Evolutionary conservation across 176 grass and related monocot genomes (phyloP), one percentile per base, ranked within the genome.

Genomic region (Paspalum vaginatum): DNA sequence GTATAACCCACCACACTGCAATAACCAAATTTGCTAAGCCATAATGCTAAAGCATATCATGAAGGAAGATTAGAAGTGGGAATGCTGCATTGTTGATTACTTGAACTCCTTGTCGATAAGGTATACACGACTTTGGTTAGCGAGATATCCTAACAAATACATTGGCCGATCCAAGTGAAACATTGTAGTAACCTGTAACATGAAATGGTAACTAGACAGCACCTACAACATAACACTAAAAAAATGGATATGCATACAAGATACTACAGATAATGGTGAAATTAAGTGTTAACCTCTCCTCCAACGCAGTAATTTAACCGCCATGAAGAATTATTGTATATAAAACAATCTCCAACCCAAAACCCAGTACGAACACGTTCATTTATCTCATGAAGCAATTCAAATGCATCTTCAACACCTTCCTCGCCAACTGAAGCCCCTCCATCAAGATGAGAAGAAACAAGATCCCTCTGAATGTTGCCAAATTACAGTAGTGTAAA

Each of bases 1-100:
- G 91, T 93, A 68, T 97, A 97, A 22, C 94, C 88, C 16, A 97
- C 90, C 64, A 97, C 94, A 89, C 94, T 97, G 78, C 25, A 85
- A 80, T 44, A 55, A 65, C 21, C 6, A 59, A 72, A 61, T 51
- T 17, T 84, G 63, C 81, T 68, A 82, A 32, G 45, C 12, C 50
- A 78, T 26, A 86, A 41, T 60, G n/a, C 50, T 22, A 69, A 66
- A 59, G 53, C 7, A 27, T 22, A 80, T 42, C 39, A 12, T 56
- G 61, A 38, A 79, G 2, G 18, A 70, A 12, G 8, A 67, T 65
- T 22, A 41, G 37, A 9, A 24, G 68, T 79, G 40, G 48, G 52
- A 2, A 88, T 63, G 50, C 7, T 0, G 25, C 22, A 27, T 70
- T 61, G 45, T 6, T 50, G 45, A 81, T 90, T 61, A 91, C 91